Evolutionary conservation across 2,329 filamentous ascomycete species (phyloP), one percentile per base, ranked within the genome.

Genomic region (Aspergillus caelatus): DNA sequence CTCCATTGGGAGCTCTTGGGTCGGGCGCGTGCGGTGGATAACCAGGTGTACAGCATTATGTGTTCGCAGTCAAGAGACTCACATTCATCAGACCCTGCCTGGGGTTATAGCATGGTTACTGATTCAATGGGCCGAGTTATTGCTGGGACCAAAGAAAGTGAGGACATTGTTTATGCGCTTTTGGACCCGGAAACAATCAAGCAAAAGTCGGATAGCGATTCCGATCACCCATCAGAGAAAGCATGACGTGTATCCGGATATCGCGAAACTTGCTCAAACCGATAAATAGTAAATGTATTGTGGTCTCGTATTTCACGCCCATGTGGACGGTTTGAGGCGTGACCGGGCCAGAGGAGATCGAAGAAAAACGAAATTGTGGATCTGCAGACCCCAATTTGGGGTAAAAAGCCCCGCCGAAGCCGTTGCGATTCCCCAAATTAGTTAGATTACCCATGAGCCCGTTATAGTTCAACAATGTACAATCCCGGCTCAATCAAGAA

Each of bases 211-310:
- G 75, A 92, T 86, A 77, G 90, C 90, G 6, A 97, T 99, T 69
- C 95, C 95, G 1, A 83, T 98, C 58, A 88, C 89, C 71, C 86
- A 84, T 23, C 95, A 99, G 84, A 86, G 94, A 72, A 84, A 95
- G 69, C 99, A 97, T 76, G 95, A 99, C 78, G 91, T 99, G 21
- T 99, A 99, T 78, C 91, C 93, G 0, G 94, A 99, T 82, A 88
- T 99, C 43, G 43, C 6, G 43, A 12, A 46, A 14, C 43, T 46
- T 8, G 43, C 23, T 46, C 10, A 16, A 21, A n/a, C 23, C 6
- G n/a, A 46, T 23, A 12, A 14, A 46, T 23, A 21, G n/a, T 7
- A 4, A 19, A 36, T 36, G 12, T 32, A 11, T 32, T 7, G 26
- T 11, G 11, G 4, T 32, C 4, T 32, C 10, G 3, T 32, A 32